phyloP scores from a whole-genome alignment of 108 stramenopile species.

The Pelagomonas calceolata region DNA sequence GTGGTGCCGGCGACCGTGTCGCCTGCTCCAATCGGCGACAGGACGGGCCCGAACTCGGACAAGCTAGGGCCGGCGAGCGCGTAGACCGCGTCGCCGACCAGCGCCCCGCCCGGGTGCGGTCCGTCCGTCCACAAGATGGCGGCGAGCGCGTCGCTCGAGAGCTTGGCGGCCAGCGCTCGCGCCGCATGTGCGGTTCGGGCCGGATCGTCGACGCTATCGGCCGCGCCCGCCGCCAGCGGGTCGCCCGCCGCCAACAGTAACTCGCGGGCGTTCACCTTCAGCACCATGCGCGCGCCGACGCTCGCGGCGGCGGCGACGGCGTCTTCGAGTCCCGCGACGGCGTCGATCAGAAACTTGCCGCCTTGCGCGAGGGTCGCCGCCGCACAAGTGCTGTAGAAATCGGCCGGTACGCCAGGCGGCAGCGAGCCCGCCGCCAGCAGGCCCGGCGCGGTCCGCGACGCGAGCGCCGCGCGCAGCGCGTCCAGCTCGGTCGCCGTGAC shows the following conservation, averaged over 20 bases:
- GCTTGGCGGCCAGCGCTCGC: not conserved
- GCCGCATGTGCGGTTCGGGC: too few relatives aligned
- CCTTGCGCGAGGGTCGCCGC: not conserved
- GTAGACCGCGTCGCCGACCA: not conserved
- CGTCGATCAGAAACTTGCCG: not conserved
- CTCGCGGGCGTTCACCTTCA: not conserved
- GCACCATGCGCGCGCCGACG: not conserved
- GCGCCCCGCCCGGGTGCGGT: not conserved
- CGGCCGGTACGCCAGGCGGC: not conserved
- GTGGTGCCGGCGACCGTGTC: not conserved
- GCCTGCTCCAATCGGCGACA: not conserved
- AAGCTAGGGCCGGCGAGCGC: not conserved
- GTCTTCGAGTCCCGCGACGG: not conserved
- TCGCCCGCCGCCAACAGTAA: not conserved
- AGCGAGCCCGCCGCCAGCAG: not conserved
- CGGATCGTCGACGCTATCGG: not conserved
- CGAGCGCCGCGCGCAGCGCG: not conserved
- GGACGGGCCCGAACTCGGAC: not conserved
- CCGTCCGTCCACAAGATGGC: not conserved
- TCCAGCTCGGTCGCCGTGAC: not conserved
- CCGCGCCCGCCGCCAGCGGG: not conserved
- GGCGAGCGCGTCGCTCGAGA: not conserved
- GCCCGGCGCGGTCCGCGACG: not conserved
- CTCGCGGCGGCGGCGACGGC: not conserved
- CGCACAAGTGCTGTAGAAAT: not conserved